phyloP scores from a whole-genome alignment of 176 grass and related monocot genomes.

The Saccharum officinarum region DNA sequence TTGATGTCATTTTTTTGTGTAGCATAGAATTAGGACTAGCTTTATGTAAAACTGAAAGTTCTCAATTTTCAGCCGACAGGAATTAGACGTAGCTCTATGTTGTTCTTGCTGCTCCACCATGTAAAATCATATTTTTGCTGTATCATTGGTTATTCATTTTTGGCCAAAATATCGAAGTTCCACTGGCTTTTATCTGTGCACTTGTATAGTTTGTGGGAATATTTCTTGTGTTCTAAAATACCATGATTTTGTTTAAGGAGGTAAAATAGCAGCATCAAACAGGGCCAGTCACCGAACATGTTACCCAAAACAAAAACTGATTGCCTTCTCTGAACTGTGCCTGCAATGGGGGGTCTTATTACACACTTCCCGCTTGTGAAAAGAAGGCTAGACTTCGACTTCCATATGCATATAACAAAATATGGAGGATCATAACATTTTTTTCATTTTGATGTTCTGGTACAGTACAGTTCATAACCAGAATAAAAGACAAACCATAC shows the following conservation, averaged over 20 bases:
- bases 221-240: background rate
- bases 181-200: background rate
- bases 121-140: conserved; percentile 7
- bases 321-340: background rate
- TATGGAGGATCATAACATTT: too few relatives aligned
- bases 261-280: background rate
- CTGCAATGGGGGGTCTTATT: too few relatives aligned
- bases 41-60: conserved; percentile 33
- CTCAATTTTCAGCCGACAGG: background rate
- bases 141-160: conserved; percentile 6
- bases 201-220: background rate
- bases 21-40: conserved; percentile 32
- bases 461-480: background rate
- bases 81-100: conserved; percentile 21
- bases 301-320: background rate
- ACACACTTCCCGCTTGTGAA: background rate
- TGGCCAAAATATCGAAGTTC: background rate
- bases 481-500: background rate
- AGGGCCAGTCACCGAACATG: background rate
- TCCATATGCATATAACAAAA: background rate
- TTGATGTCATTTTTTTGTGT: conserved; percentile 19
- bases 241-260: background rate
- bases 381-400: background rate
- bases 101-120: background rate
- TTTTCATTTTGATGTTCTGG: background rate